Conservation (phyloP, 1,139 yeast genomes). For the Ogataea hybrid region DNA sequence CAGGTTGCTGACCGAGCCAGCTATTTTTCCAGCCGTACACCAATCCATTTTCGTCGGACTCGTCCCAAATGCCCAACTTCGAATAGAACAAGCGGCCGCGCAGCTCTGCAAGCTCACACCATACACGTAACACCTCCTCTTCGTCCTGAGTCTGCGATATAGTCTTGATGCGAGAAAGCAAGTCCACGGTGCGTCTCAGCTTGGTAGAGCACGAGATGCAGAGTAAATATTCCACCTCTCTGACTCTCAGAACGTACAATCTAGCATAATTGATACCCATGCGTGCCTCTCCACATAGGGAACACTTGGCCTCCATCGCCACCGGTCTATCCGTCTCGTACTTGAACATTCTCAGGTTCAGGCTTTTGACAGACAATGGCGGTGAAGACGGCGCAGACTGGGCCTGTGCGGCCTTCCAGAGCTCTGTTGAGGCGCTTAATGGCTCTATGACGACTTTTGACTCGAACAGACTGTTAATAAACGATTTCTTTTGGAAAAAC, state of each 20-base stretch:
- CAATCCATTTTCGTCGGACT: conserved; percentile 26
- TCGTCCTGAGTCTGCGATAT: conserved; percentile 18
- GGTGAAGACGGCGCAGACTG: conserved; percentile 13
- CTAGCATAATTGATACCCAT: conserved; percentile 73
- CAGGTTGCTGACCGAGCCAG: conserved; percentile 22
- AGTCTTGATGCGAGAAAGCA: conserved; percentile 69
- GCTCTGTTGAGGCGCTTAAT: conserved; percentile 77
- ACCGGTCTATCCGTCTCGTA: conserved; percentile 46
- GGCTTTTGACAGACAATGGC: conserved; percentile 10
- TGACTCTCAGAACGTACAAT: conserved; percentile 59
- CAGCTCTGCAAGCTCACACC: conserved; percentile 57
- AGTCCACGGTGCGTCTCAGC: conserved; percentile 80
- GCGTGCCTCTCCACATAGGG: conserved; percentile 77
- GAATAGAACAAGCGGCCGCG: conserved; percentile 76
- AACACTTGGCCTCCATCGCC: conserved; percentile 72
- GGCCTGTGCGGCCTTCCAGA: conserved; percentile 39
- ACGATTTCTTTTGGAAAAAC: conserved; percentile 51
- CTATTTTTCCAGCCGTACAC: conserved; percentile 31
- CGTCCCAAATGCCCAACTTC: conserved; percentile 68
- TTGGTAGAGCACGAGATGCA: conserved; percentile 82
- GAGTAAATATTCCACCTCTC: conserved; percentile 55
- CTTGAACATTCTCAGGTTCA: conserved; percentile 16
- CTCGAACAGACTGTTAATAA: conserved; percentile 68
- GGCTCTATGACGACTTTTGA: conserved; percentile 88
- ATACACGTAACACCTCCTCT: conserved; percentile 39